Percentiles rank a stretch among this genome's conserved stretches.
phyloP scores from a whole-genome alignment of 768 basidiomycete genomes.

The Lentinula edodes region DNA sequence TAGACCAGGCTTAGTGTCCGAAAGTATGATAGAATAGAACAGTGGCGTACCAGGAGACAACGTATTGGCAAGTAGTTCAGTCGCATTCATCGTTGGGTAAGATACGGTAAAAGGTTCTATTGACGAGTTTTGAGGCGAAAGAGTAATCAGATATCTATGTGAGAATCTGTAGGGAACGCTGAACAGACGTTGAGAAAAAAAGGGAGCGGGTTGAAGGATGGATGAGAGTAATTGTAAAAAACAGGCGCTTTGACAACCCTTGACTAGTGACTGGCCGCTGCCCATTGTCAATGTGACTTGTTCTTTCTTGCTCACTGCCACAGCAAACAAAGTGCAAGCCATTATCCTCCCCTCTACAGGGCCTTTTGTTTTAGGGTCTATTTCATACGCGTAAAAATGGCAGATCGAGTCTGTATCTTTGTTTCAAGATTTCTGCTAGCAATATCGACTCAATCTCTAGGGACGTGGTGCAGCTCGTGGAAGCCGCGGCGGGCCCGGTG shows the following conservation, averaged over 20 bases:
- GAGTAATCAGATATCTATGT: conserved; percentile 15
- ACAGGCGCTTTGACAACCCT: neutral
- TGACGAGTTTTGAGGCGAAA: conserved; percentile 13
- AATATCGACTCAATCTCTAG: conserved; percentile 39
- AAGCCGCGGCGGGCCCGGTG: conserved; percentile 15
- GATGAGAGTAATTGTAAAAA: conserved; percentile 2
- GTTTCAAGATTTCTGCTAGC: conserved; percentile 17
- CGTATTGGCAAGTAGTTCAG: conserved; percentile 86
- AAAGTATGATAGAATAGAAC: conserved; percentile 22
- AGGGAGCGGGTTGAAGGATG: conserved; percentile 3
- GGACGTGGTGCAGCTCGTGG: conserved; percentile 54
- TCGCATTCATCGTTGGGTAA: conserved; percentile 74
- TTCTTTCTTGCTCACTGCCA: conserved; percentile 8
- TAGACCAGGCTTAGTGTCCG: conserved; percentile 14
- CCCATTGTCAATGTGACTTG: conserved; percentile 1
- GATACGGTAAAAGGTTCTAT: neutral
- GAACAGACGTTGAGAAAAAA: conserved; percentile 12
- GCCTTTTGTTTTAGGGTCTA: neutral
- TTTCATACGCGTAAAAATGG: conserved; percentile 31
- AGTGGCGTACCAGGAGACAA: conserved; percentile 75
- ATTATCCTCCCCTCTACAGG: neutral
- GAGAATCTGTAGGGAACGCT: conserved; percentile 10
- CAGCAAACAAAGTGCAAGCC: neutral
- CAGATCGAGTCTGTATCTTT: conserved; percentile 51
- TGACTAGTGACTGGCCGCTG: neutral